Base-by-base conservation (phyloP, 192 early-diverging fungal genomes). In the Coemansia sp. region DNA sequence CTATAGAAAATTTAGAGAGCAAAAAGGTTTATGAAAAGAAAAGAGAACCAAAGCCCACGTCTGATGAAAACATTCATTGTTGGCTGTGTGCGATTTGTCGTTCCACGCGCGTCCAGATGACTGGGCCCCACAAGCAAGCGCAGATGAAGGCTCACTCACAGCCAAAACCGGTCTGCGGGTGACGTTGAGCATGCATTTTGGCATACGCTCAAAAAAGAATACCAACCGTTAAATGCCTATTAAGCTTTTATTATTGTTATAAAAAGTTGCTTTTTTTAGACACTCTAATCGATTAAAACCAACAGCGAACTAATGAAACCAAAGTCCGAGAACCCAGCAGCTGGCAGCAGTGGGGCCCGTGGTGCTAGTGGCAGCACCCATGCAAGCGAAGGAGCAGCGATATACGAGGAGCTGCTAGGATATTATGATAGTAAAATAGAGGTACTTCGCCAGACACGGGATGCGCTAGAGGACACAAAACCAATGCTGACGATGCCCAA, bases 361-460 rank as follows among this genome's bases (percentile, higher is more conserved):
- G 37, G 57, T 13, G 57, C 57, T 59, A 6, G 37, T 15, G 57
- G 57, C 57, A n/a, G 37, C n/a, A n/a, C 12, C 57, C 37, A 41
- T 16, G 18, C 39, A 41, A 59, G n/a, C 39, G 57, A 52, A 18
- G 62, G 64, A 13, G 66, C 52, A 13, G 66, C 69, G 19, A 71
- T 64, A 62, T 82, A 56, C 41, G 79, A 82, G 8, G 79, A 82
- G 68, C 74, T 82, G 63, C 37, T 82, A 43, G 66, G 52, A 19
- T 71, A 71, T 61, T 82, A 82, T 46, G 74, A 82, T 22, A 59
- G 41, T 71, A 76, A 65, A 40, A 76, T 82, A 46, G 62, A 46
- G 18, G 67, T 68, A 32, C 71, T 82, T 10, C 62, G 63, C 42
- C 70, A 64, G 51, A 67, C 79, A 11, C 69, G 79, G 47, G 68